Conservation (phyloP, 2,329 filamentous ascomycete genomes). For the Epichloe aotearoae region DNA sequence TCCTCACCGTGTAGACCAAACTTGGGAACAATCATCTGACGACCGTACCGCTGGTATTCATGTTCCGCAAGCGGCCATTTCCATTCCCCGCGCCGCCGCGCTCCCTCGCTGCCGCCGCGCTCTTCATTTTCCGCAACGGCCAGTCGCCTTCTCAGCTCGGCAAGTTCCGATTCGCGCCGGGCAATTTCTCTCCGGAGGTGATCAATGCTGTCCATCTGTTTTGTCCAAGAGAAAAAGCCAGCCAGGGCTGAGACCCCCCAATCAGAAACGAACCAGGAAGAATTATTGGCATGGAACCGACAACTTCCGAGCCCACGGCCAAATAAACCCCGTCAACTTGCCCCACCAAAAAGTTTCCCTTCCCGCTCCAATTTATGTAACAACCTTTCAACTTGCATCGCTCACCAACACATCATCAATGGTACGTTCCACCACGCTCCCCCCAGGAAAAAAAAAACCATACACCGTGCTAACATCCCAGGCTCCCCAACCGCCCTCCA, state of each 20-base stretch:
- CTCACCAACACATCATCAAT: not conserved
- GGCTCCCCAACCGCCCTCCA: conserved; percentile 22
- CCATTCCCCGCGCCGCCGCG: conserved; percentile 14
- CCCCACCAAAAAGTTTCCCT: conserved; percentile 1
- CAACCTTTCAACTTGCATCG: not conserved
- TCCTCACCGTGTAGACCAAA: conserved; percentile 58
- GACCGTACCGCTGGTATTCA: conserved; percentile 77
- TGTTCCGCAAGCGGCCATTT: conserved; percentile 57
- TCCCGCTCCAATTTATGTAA: not conserved
- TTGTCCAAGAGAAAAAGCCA: not conserved
- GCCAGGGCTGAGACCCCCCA: not conserved
- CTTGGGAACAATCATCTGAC: conserved; percentile 79
- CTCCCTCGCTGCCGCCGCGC: conserved; percentile 1
- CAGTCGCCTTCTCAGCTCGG: conserved; percentile 31
- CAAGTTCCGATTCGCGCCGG: conserved; percentile 34
- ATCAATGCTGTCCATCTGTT: conserved; percentile 25
- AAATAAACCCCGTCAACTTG: not conserved
- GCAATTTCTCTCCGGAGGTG: conserved; percentile 34
- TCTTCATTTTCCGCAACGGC: conserved; percentile 22
- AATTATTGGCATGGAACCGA: no score
- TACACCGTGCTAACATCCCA: conserved; percentile 4
- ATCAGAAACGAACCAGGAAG: no score
- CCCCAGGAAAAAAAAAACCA: fast-evolving
- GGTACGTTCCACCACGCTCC: not conserved
- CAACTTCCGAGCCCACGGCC: no score